Evolutionary conservation across 805 yeast species (phyloP), one percentile per base, ranked within the genome.

Genomic region (Cyberlindnera americana): DNA sequence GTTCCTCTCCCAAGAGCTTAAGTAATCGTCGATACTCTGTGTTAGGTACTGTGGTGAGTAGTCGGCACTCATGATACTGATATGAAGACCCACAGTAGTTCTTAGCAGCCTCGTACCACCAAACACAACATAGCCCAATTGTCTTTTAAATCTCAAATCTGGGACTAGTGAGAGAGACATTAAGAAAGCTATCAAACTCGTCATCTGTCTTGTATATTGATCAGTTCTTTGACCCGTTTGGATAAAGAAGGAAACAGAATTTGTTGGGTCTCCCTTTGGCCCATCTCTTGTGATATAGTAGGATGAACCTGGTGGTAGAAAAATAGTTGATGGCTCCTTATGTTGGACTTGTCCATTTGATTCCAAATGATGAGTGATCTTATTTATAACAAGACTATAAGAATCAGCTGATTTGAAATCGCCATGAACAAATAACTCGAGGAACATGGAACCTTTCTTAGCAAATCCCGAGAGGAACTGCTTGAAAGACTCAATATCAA

Each of bases 41-140:
- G 70, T 70, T 7, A 83, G 44, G 9, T 58, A 60, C 1, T 52
- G 51, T 2, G 81, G 72, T 0, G 62, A 41, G 38, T 64, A 65
- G 2, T 60, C 61, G 13, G 73, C 70, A 46, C 87, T 78, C 67
- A 79, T 72, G 0, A 81, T 57, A 1, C 75, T 65, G 10, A 83
- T 59, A 49, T 77, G 81, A 4, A 82, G 43, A 1, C 91, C 91
- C 23, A 73, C 57, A 0, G 80, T 72, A 17, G 69, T 65, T 38
- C 78, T 63, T 21, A 76, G 56, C 1, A 72, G 49, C 43, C 84
- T 61, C 19, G 70, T 40, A 0, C 88, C 88, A 16, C 80, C 74
- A n/a, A 71, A 48, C 0, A 81, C 76, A 5, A 71, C 66, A 53
- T 83, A 83, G 0, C 87, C 90, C 39, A 83, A 56, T 46, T 78